These are phyloP conservation scores for Neurospora tetraspora DNA, from an alignment of 495 filamentous ascomycete species.

Conservation along the genomic window DNA sequence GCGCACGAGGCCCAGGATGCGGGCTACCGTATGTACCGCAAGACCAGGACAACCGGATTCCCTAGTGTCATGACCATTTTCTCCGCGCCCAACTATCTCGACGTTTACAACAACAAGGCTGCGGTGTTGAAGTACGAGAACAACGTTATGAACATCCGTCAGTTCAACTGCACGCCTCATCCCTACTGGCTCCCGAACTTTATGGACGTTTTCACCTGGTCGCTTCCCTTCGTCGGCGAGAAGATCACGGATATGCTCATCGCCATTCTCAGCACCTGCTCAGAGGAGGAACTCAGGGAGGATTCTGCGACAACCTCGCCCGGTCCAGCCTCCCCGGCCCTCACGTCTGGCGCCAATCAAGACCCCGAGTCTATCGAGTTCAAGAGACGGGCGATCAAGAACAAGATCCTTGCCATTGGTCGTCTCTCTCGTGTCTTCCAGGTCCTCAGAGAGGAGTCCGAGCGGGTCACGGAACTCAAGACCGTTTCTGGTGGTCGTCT, in stretches of 20 bases:
- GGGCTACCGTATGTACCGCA: slow-evolving; percentile 97
- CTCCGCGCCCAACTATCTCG: slow-evolving; percentile 95
- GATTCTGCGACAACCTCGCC: slow-evolving; percentile 49
- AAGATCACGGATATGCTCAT: slow-evolving; percentile 99
- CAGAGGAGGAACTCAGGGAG: slow-evolving; percentile 87
- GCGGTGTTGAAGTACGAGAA: slow-evolving; percentile 98
- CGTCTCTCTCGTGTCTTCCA: slow-evolving; percentile 97
- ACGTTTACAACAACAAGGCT: slow-evolving; percentile 99
- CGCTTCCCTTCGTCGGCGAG: slow-evolving; percentile 94
- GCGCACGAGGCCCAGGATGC: slow-evolving; percentile 99
- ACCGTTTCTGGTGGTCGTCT: slow-evolving; percentile 88
- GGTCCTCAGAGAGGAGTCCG: slow-evolving; percentile 92
- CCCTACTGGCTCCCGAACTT: slow-evolving; percentile 99
- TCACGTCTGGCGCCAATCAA: slow-evolving; percentile 31
- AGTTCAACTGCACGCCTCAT: slow-evolving; percentile 99
- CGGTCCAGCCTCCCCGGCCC: slow-evolving; percentile 61
- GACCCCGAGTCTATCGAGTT: slow-evolving; percentile 81
- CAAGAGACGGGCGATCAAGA: slow-evolving; percentile 94
- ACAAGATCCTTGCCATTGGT: slow-evolving; percentile 97
- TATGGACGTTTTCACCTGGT: slow-evolving; percentile 99
- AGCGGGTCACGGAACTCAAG: slow-evolving; percentile 94
- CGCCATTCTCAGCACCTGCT: slow-evolving; percentile 94
- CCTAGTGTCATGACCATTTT: slow-evolving; percentile 99
- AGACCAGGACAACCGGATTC: slow-evolving; percentile 95
- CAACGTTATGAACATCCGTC: slow-evolving; percentile 99